Evolutionary conservation across 2,329 filamentous ascomycete species (phyloP).

Genomic region (Trichoderma harzianum): DNA sequence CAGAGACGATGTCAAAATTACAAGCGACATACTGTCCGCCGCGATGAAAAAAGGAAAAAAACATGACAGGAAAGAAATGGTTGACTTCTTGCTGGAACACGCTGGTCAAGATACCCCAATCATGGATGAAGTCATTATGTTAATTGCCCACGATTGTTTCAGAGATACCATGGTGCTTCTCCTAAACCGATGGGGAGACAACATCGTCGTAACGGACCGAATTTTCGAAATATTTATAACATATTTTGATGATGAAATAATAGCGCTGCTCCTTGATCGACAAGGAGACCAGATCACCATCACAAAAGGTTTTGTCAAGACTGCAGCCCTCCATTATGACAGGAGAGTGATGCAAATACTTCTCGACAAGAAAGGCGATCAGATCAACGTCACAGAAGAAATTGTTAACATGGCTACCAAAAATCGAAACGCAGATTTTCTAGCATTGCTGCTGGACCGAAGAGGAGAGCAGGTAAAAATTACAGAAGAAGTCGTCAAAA

Average conservation of each 20-base stretch:
- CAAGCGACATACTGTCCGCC: background rate
- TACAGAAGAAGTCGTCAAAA: background rate
- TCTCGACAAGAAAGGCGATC: background rate
- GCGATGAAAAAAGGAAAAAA: background rate
- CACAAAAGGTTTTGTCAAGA: background rate
- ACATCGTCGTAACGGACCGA: background rate
- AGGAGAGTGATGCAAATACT: background rate
- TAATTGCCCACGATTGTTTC: accelerated
- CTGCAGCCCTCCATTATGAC: accelerated
- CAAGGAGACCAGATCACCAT: background rate
- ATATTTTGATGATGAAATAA: background rate
- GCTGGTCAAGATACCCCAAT: background rate
- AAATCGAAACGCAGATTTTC: background rate
- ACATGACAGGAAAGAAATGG: background rate
- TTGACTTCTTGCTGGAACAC: background rate
- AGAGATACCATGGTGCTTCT: background rate
- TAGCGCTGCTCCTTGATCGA: background rate
- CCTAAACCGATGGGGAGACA: background rate
- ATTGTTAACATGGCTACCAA: background rate
- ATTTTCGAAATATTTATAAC: background rate
- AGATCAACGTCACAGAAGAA: background rate
- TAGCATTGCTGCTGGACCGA: background rate
- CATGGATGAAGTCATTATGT: background rate
- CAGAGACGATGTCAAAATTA: background rate
- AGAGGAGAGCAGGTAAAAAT: background rate